Evolutionary conservation across 768 basidiomycete genomes (phyloP), one percentile per base, ranked within the genome.

Genomic region (Pilatotrama ljubarskyi): DNA sequence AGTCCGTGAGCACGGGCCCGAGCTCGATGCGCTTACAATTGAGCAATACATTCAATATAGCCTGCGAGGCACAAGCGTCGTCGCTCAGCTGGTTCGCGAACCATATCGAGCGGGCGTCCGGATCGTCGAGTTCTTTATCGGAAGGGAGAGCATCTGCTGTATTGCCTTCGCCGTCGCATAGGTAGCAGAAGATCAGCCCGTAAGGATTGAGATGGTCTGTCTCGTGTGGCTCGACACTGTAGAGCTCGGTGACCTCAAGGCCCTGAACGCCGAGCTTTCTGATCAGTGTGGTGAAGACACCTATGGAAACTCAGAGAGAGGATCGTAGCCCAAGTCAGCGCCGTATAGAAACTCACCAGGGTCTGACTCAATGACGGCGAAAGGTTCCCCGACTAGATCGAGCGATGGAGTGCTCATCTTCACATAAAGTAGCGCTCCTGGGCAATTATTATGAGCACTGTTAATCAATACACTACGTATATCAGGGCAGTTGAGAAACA

Each of bases 81-180:
- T 83, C 80, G 70, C 80, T 84, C 24, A 88, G 77, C 69, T 88
- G 86, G 69, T 87, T 84, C 10, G 85, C 85, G 63, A 86, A 88
- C 85, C 85, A 88, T 9, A 87, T 79, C 25, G 71, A 75, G 58
- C 82, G 80, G 2, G 84, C 80, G 10, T 81, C 79, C 2, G 84
- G 79, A 67, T 85, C 82, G 26, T 79, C 62, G 25, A 67, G 58
- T 5, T 66, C 63, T 5, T 56, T 43, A n/a, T 58, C 50, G 0
- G 26, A 14, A 2, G 47, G 18, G 1, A n/a, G 18, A 4, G 35
- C 43, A 1, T 53, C 46, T 14, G 37, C 18, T n/a, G 24, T 48
- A 68, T 5, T 78, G 70, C 29, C 77, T 70, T 64, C 80, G 79
- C 35, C 78, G 73, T 66, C 81, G 78, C 83, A 86, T 57, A 82